phyloP scores from a whole-genome alignment of 2,329 filamentous ascomycete species.

The Arthrinium puccinioides region DNA sequence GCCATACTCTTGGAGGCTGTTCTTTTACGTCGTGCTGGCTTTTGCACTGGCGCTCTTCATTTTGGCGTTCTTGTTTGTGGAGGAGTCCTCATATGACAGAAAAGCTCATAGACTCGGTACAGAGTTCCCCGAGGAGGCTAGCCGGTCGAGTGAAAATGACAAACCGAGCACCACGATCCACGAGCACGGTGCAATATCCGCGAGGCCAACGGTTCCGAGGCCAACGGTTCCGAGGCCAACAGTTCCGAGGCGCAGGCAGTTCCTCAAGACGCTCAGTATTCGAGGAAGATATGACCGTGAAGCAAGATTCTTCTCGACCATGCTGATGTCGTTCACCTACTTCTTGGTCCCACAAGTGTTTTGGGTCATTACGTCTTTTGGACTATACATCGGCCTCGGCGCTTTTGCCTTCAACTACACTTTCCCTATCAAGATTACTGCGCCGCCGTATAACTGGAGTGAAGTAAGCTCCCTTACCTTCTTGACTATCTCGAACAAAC shows the following conservation, averaged over 20 bases:
- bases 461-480: slow-evolving; percentile 18
- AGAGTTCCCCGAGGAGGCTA: slow-evolving; percentile 8
- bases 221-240: no score
- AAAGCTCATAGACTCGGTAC: slow-evolving; percentile 12
- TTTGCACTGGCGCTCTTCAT: slow-evolving; percentile 38
- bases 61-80: slow-evolving; percentile 43
- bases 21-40: slow-evolving; percentile 53
- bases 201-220: not conserved
- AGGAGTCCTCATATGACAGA: slow-evolving; percentile 39
- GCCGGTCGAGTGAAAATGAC: slow-evolving; percentile 10
- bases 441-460: slow-evolving; percentile 34
- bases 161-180: slow-evolving; percentile 14
- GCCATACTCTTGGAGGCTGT: slow-evolving; percentile 51
- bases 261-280: slow-evolving; percentile 27
- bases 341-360: slow-evolving; percentile 36
- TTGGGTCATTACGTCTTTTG: slow-evolving; percentile 38
- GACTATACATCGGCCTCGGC: slow-evolving; percentile 37
- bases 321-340: slow-evolving; percentile 34
- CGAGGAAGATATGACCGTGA: slow-evolving; percentile 30
- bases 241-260: slow-evolving; percentile 28
- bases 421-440: slow-evolving; percentile 35
- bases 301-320: slow-evolving; percentile 30
- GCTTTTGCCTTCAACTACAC: slow-evolving; percentile 38
- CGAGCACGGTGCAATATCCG: slow-evolving; percentile 9
- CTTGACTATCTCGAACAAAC: not conserved